A percentile compares a stretch with the other conserved stretches of the same genome.
Conservation (phyloP, 176 grass and related monocot genomes). For the sorghum (Sorghum bicolor) region Sorghum_bicolor_NCBIv3 NC_012873.2:8592501-8593000, state of each 20-base stretch:
- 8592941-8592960: too few species aligned
- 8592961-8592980: neutral
- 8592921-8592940: too few species aligned
- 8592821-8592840: too few species aligned
- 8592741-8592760: too few species aligned
- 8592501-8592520: neutral
- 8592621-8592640: neutral
- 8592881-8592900: neutral
- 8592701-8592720: neutral
- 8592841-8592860: too few species aligned
- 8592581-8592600: neutral
- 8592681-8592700: neutral
- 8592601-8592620: neutral
- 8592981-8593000: neutral
- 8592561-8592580: neutral
- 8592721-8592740: neutral
- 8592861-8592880: neutral
- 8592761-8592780: too few species aligned
- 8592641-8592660: neutral
- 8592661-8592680: neutral
- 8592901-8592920: neutral
- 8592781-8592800: too few species aligned
- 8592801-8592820: too few species aligned
- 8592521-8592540: neutral
- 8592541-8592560: slow-evolving; percentile 4